Evolutionary conservation across 2,329 filamentous ascomycete genomes (phyloP).

Genomic region (Sphaerostilbella broomeana): DNA sequence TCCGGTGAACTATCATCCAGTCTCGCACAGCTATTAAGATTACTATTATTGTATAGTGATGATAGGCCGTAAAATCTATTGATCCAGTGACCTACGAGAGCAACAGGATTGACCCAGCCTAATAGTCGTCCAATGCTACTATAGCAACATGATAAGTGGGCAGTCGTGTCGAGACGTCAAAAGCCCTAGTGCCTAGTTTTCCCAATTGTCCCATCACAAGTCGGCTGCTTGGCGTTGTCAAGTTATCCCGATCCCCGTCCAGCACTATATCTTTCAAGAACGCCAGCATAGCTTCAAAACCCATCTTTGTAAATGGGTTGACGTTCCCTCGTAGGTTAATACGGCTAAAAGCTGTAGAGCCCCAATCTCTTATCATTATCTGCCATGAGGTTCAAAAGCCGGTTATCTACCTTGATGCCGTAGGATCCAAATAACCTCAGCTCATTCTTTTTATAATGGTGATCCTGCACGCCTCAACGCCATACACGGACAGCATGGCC

Average conservation of each 20-base stretch:
- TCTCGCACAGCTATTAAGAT: too few relatives aligned
- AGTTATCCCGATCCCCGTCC: constrained; percentile 83
- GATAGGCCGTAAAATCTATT: too few relatives aligned
- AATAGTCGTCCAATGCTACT: too few relatives aligned
- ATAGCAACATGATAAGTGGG: constrained; percentile 48
- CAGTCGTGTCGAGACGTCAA: constrained; percentile 70
- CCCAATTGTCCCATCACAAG: constrained; percentile 82
- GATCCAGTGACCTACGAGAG: too few relatives aligned
- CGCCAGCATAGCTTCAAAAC: constrained; percentile 92
- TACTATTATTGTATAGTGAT: too few relatives aligned
- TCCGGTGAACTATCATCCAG: too few relatives aligned
- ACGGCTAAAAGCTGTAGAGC: constrained; percentile 86
- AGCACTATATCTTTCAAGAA: constrained; percentile 90
- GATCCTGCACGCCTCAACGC: constrained; percentile 84
- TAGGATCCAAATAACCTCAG: constrained; percentile 79
- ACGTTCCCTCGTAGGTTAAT: constrained; percentile 80
- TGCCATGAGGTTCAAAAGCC: constrained; percentile 90
- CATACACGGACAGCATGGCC: constrained; percentile 76
- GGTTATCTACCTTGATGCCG: constrained; percentile 84
- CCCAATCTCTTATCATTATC: constrained; percentile 90
- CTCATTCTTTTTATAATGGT: constrained; percentile 84
- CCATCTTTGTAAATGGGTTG: constrained; percentile 96
- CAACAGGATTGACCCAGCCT: too few relatives aligned
- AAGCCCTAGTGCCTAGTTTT: constrained; percentile 80
- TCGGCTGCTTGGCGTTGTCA: constrained; percentile 76